These are phyloP conservation scores for Ceratocystis ficicola DNA, from an alignment of 2,329 filamentous ascomycete genomes.

Conservation along the genomic window DNA sequence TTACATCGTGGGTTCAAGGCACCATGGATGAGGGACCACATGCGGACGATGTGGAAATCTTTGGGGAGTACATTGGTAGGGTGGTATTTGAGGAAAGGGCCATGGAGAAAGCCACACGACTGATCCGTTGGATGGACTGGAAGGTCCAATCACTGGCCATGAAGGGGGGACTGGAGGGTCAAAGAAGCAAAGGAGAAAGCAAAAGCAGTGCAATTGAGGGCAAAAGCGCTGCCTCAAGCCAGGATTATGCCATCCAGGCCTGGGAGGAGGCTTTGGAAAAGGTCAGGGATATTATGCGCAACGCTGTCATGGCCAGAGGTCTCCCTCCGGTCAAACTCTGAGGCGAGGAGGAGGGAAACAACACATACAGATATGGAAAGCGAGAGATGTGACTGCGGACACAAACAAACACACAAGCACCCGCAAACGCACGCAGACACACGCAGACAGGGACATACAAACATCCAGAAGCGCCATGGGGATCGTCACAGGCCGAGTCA, in stretches of 20 bases:
- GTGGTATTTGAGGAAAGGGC: slow-evolving; percentile 69
- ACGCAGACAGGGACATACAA: neutral
- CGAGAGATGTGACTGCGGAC: too few relatives aligned
- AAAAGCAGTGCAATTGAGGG: slow-evolving; percentile 31
- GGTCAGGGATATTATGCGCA: slow-evolving; percentile 42
- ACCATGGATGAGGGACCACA: slow-evolving; percentile 59
- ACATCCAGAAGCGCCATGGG: slow-evolving; percentile 23
- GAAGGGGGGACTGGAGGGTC: neutral
- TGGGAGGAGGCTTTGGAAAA: slow-evolving; percentile 38
- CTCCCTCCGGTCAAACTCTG: slow-evolving; percentile 27
- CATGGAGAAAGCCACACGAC: slow-evolving; percentile 57
- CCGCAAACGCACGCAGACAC: too few relatives aligned
- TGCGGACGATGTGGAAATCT: slow-evolving; percentile 59
- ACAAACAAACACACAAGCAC: too few relatives aligned
- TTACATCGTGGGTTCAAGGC: slow-evolving; percentile 67
- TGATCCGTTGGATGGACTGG: slow-evolving; percentile 56
- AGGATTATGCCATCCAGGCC: slow-evolving; percentile 19
- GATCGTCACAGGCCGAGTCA: slow-evolving; percentile 38
- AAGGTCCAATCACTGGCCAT: slow-evolving; percentile 30
- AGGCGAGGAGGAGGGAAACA: neutral
- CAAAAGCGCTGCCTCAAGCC: slow-evolving; percentile 25
- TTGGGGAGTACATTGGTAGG: slow-evolving; percentile 57
- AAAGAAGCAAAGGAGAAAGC: neutral
- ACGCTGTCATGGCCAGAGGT: slow-evolving; percentile 44
- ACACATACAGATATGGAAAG: neutral